Evolutionary conservation across 2,329 filamentous ascomycete species (phyloP).

Genomic region (Orbilia javanica): DNA sequence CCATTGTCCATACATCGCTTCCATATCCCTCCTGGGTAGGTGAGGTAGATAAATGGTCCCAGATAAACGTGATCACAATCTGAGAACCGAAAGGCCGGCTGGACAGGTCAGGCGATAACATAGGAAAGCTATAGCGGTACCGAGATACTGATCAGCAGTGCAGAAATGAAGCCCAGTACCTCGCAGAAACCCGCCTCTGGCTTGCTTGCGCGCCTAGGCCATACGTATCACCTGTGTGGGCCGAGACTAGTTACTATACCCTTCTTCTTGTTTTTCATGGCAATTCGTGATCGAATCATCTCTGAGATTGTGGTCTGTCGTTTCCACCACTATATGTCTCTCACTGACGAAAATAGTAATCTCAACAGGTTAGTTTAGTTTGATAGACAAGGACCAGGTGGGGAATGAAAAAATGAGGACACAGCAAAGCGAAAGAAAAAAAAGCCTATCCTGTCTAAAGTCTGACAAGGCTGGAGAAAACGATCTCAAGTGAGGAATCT

Average conservation of each 20-base stretch:
- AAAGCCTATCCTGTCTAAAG: slow-evolving; percentile 37
- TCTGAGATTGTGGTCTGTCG: slow-evolving; percentile 16
- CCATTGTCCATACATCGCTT: slow-evolving; percentile 38
- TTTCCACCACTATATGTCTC: slow-evolving; percentile 1
- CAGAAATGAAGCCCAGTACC: slow-evolving; percentile 41
- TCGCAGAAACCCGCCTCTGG: slow-evolving; percentile 38
- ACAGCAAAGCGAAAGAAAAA: slow-evolving; percentile 3
- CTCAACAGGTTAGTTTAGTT: slow-evolving; percentile 43
- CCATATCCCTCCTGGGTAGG: slow-evolving; percentile 47
- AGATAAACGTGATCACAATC: slow-evolving; percentile 59
- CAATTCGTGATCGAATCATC: slow-evolving; percentile 44
- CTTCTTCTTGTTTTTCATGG: slow-evolving; percentile 2
- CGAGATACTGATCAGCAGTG: slow-evolving; percentile 57
- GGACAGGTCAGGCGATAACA: slow-evolving; percentile 58
- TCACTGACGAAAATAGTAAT: slow-evolving; percentile 54
- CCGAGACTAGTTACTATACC: slow-evolving; percentile 10
- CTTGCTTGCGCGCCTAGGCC: slow-evolving; percentile 31
- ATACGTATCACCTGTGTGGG: slow-evolving; percentile 54
- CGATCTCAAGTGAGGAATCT: slow-evolving; percentile 34
- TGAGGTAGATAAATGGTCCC: slow-evolving; percentile 51
- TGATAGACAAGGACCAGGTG: slow-evolving; percentile 12
- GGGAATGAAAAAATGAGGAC: slow-evolving; percentile 10
- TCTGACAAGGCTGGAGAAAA: slow-evolving; percentile 52
- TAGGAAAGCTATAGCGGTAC: slow-evolving; percentile 47
- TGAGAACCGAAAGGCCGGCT: slow-evolving; percentile 56